Evolutionary conservation across 768 basidiomycete genomes (phyloP).

Genomic region (Mycena capillaripes): DNA sequence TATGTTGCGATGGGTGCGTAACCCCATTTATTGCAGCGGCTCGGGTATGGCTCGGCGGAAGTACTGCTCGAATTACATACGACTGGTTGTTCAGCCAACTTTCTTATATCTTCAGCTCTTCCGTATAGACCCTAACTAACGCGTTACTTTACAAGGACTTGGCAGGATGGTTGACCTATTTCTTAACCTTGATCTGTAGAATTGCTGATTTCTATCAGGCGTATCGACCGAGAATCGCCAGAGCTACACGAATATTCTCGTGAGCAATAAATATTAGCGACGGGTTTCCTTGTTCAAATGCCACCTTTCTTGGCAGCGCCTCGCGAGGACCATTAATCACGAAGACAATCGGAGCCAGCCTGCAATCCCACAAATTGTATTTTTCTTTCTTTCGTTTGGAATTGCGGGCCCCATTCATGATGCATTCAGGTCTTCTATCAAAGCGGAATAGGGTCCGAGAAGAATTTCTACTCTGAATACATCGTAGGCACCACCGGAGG

Average conservation of each 20-base stretch:
- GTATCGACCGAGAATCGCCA: conserved; percentile 57
- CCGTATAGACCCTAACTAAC: conserved; percentile 7
- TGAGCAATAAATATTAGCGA: conserved; percentile 42
- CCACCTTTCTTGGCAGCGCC: conserved; percentile 53
- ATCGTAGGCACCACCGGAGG: conserved; percentile 80
- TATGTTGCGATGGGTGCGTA: conserved; percentile 83
- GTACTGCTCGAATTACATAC: no score
- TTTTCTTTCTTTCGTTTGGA: background rate
- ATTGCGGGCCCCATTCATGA: background rate
- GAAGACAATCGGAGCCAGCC: conserved; percentile 59
- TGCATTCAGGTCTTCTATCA: conserved; percentile 62
- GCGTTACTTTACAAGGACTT: conserved; percentile 62
- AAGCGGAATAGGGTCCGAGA: conserved; percentile 70
- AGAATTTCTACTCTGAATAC: conserved; percentile 69
- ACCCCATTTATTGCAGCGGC: no score
- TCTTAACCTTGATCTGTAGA: background rate
- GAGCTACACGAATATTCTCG: conserved; percentile 70
- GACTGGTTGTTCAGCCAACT: no score
- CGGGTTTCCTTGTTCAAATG: background rate
- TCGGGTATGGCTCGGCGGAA: no score
- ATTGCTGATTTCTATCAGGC: conserved; percentile 14
- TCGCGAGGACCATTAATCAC: conserved; percentile 66
- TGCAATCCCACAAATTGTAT: conserved; percentile 70
- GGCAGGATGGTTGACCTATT: conserved; percentile 71
- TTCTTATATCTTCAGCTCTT: background rate